Conservation (phyloP, 23 red algal species). For the Cyanidiococcus yangmingshanensis region DNA sequence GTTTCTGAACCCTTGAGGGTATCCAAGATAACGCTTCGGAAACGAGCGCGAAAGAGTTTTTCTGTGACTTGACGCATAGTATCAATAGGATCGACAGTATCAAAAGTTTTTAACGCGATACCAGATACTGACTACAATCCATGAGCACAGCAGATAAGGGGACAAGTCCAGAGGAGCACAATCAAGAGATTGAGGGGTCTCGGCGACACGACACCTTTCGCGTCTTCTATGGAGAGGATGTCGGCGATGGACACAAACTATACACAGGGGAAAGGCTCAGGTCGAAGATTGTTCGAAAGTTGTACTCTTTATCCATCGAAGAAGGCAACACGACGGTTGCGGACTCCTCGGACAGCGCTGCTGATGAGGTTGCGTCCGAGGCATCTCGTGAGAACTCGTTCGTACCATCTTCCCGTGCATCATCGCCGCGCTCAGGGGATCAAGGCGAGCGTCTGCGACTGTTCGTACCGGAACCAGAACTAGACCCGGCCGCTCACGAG, state of each 20-base stretch:
- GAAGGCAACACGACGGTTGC: not conserved
- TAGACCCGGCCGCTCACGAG: no score
- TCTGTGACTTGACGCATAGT: no score
- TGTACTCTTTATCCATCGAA: slow-evolving; percentile 2
- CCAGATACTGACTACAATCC: no score
- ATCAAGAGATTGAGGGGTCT: not conserved
- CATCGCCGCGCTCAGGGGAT: not conserved
- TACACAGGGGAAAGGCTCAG: not conserved
- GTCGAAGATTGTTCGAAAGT: not conserved
- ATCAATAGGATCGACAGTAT: no score
- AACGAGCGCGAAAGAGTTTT: no score
- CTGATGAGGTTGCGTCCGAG: not conserved
- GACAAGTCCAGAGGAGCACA: no score
- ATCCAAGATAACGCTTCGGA: no score
- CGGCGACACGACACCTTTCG: not conserved
- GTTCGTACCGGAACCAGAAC: no score
- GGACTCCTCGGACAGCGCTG: not conserved
- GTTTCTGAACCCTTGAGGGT: no score
- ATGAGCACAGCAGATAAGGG: no score
- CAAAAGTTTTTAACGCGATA: no score
- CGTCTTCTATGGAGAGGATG: not conserved
- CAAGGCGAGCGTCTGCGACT: no score
- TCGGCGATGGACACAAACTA: not conserved
- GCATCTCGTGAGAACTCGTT: not conserved
- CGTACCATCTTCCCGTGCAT: not conserved